Evolutionary conservation across 768 basidiomycete species (phyloP).

Genomic region (Mrakia gelida): DNA sequence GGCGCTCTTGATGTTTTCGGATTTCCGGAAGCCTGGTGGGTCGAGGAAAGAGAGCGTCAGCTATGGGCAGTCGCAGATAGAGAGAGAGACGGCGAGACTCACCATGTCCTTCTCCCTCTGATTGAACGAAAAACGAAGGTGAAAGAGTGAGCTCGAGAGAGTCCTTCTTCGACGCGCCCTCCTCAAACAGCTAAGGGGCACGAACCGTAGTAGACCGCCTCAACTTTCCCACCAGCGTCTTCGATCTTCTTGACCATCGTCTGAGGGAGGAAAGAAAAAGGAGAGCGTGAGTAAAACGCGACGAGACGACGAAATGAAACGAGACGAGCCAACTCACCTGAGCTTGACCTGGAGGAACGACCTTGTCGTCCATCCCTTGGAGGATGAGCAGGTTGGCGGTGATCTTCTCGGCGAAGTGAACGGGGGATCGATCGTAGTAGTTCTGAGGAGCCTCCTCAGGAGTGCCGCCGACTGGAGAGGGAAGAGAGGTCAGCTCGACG

Average conservation of each 20-base stretch:
- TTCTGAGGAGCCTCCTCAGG: constrained; percentile 54
- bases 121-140: background rate
- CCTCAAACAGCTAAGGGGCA: background rate
- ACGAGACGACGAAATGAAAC: background rate
- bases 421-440: constrained; percentile 59
- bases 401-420: constrained; percentile 61
- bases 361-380: constrained; percentile 37
- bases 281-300: background rate
- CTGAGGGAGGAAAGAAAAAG: background rate
- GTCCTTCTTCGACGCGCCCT: too few species aligned
- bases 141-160: background rate
- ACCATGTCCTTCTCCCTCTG: constrained; percentile 61
- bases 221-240: constrained; percentile 53
- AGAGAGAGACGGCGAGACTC: constrained; percentile 43
- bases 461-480: constrained; percentile 54
- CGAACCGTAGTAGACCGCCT: constrained; percentile 55
- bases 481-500: constrained; percentile 46
- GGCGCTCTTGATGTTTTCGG: constrained; percentile 55
- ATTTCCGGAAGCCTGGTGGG: constrained; percentile 38
- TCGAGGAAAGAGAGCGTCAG: constrained; percentile 1
- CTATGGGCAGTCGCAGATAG: too few species aligned
- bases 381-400: constrained; percentile 54
- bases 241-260: constrained; percentile 56
- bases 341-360: constrained; percentile 66
- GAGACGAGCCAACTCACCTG: background rate